These are phyloP conservation scores for Ceratobasidium theobromae DNA, from an alignment of 1,284 basidiomycete genomes.

Conservation along the genomic window DNA sequence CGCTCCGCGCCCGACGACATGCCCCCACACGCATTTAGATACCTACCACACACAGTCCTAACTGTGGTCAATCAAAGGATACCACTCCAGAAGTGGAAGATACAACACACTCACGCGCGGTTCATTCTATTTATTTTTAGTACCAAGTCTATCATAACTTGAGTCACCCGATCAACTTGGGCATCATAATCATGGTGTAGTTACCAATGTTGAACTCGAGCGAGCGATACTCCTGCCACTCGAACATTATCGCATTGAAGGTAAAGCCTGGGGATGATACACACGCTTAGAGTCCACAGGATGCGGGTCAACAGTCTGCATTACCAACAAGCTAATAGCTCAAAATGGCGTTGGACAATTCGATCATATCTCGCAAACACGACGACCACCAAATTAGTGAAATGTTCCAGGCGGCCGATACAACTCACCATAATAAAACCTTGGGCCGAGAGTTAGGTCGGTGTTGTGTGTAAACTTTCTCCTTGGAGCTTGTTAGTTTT, in stretches of 20 bases:
- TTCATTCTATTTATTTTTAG: too few species aligned
- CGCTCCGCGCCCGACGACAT: too few species aligned
- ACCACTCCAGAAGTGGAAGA: too few species aligned
- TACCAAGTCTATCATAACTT: too few species aligned
- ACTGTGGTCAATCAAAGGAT: too few species aligned
- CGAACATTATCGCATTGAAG: too few species aligned
- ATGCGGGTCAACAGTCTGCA: slow-evolving; percentile 44
- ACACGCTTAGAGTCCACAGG: not conserved
- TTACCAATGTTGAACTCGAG: slow-evolving; percentile 17
- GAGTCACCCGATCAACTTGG: slow-evolving; percentile 15
- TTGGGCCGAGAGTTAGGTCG: too few species aligned
- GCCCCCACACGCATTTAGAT: too few species aligned
- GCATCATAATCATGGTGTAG: slow-evolving; percentile 1
- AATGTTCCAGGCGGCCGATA: slow-evolving; percentile 8
- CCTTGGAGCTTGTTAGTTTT: slow-evolving; percentile 23
- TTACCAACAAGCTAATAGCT: slow-evolving; percentile 91
- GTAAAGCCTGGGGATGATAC: too few species aligned
- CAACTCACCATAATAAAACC: too few species aligned
- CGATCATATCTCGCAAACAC: slow-evolving; percentile 53
- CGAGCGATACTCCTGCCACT: slow-evolving; percentile 17
- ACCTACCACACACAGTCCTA: too few species aligned
- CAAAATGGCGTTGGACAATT: slow-evolving; percentile 75
- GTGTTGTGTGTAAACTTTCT: slow-evolving; percentile 31
- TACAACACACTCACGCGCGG: too few species aligned
- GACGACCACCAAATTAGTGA: slow-evolving; percentile 18